Conservation (phyloP, 768 basidiomycete genomes). For the Kwoniella bestiolae region DNA sequence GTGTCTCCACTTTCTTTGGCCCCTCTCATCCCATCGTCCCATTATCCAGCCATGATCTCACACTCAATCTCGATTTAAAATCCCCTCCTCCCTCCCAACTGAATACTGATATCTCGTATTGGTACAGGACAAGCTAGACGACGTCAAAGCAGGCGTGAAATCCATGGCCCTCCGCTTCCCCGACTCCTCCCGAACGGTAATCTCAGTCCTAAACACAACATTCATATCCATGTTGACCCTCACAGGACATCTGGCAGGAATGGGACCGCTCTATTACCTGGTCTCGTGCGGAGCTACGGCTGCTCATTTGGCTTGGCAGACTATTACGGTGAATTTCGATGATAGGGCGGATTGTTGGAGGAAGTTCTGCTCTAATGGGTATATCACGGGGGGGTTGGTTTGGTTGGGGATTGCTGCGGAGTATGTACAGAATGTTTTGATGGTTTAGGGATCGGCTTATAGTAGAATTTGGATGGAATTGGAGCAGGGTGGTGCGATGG, state of each 20-base stretch:
- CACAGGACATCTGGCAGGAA: conserved; percentile 78
- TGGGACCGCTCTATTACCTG: conserved; percentile 76
- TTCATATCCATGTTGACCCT: conserved; percentile 74
- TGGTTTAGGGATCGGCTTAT: conserved; percentile 6
- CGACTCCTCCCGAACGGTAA: conserved; percentile 69
- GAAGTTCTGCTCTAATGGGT: conserved; percentile 85
- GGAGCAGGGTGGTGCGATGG: neutral
- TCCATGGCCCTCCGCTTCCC: conserved; percentile 94
- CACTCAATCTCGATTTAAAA: too few relatives aligned
- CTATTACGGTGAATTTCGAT: conserved; percentile 76
- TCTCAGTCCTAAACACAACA: conserved; percentile 72
- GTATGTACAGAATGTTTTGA: conserved; percentile 60
- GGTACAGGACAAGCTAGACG: conserved; percentile 85
- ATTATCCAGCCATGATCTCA: too few relatives aligned
- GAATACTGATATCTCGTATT: too few relatives aligned
- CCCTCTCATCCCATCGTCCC: too few relatives aligned
- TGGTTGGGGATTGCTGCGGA: conserved; percentile 80
- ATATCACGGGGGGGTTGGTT: conserved; percentile 77
- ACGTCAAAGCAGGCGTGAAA: conserved; percentile 81
- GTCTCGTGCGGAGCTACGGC: conserved; percentile 74
- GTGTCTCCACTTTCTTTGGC: too few relatives aligned
- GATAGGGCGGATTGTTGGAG: conserved; percentile 80
- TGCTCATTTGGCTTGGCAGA: conserved; percentile 74
- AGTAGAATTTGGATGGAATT: neutral
- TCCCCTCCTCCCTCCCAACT: too few relatives aligned